Evolutionary conservation across 2,329 filamentous ascomycete genomes (phyloP), one percentile per base, ranked within the genome.

Genomic region (Boeremia lycopersici): DNA sequence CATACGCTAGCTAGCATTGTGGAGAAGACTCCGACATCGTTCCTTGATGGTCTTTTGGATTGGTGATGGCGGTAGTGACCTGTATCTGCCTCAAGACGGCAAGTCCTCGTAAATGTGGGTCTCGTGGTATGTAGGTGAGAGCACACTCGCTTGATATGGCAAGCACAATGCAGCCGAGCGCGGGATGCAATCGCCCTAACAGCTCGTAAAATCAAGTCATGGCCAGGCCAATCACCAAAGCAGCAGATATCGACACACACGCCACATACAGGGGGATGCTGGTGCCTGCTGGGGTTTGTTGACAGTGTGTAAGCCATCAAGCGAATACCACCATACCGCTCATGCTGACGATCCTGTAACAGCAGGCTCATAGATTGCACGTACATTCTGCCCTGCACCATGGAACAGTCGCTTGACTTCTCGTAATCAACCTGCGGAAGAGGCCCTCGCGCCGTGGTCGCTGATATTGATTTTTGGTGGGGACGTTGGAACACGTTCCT

Each of bases 1-100:
- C 65, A 71, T 68, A 56, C 50, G 67, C 67, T 61, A 70, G 65
- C 26, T n/a, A 58, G 10, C 48, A 61, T 58, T 53, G 58, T 65
- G 62, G 60, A 60, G 48, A 41, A 42, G 53, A 35, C 46, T 49
- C 61, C 59, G 53, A 60, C 48, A 41, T 57, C 39, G 47, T 53
- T 57, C 53, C 45, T 50, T 54, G 42, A 59, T 45, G 52, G 42
- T 26, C 43, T 51, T 57, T 55, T 59, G 43, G 41, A 48, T 45
- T 54, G 58, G 45, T 44, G 39, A 34, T 36, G 28, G 44, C 41
- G 44, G 26, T 59, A 50, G 35, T 49, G 46, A 57, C 50, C 53
- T 56, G 55, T 47, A 38, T 46, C 39, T 46, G 13, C 48, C 30
- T 42, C 51, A 48, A 47, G 49, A 58, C 36, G 56, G 50, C 49